phyloP scores from a whole-genome alignment of 176 grass and related monocot genomes.

The sorghum (Sorghum bicolor) region DNA sequence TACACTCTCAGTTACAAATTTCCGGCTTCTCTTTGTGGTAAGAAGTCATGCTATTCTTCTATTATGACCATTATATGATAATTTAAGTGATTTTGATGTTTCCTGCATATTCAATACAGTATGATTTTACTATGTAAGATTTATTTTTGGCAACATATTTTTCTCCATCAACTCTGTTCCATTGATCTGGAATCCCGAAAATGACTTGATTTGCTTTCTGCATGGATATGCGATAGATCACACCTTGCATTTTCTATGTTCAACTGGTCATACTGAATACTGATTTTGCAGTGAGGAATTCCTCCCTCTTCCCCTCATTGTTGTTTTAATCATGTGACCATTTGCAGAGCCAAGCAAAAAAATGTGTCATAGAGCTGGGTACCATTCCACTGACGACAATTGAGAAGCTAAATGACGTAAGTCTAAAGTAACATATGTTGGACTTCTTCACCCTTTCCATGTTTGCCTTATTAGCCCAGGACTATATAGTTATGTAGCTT shows the following conservation, averaged over 20 bases:
- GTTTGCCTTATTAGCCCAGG: neutral
- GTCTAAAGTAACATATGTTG: slow-evolving; percentile 14
- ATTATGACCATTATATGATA: neutral
- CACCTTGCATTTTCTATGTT: slow-evolving; percentile 8
- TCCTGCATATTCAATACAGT: neutral
- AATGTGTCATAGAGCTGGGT: slow-evolving; percentile 72
- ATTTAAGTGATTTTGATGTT: neutral
- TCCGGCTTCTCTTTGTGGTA: slow-evolving; percentile 90
- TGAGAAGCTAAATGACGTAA: slow-evolving; percentile 92
- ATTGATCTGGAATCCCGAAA: neutral
- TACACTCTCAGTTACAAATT: slow-evolving; percentile 79
- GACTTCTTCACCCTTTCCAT: neutral
- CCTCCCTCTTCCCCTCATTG: neutral
- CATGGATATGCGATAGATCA: neutral
- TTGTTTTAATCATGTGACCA: neutral
- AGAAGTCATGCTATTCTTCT: slow-evolving; percentile 23
- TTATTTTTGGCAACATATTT: neutral
- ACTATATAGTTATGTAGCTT: neutral
- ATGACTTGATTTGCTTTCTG: neutral
- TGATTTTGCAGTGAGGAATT: neutral
- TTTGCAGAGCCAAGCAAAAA: slow-evolving; percentile 68
- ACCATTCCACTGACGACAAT: slow-evolving; percentile 83
- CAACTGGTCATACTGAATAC: neutral
- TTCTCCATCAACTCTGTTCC: neutral
- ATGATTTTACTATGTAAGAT: neutral